Base-by-base conservation (phyloP, 805 yeast species). In the Candida vartiovaarae region DNA sequence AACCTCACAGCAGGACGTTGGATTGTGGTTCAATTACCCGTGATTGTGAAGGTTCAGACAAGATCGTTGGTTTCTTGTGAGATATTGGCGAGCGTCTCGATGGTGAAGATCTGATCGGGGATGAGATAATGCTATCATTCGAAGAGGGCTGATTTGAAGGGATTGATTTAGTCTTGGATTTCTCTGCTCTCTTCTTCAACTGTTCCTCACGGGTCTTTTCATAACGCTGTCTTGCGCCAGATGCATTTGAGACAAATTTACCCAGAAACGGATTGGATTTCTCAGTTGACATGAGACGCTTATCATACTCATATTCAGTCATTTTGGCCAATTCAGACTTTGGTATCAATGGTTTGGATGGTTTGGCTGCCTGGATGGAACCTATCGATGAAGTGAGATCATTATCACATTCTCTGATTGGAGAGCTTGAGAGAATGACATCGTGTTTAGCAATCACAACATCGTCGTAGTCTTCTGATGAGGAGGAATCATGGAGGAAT, bases 381-480 rank as follows among this genome's bases (percentile, higher is more conserved):
- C 41, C 43, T 28, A 42, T 38, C 3, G 49, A 45, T 3, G 51
- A 45, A 4, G 43, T 36, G 15, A 26, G 23, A 15, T 37, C 48
- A 28, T 38, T 38, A 23, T 36, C 33, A 31, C 1, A 4, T 9
- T 33, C 26, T 3, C 15, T 29, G n/a, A 33, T 10, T 8, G 45
- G 45, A 1, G 49, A 44, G 29, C 46, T 47, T 25, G 51, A 43
- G 2, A 45, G 40, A 8, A 48, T 34, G 34, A 48, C 40, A 20
- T 43, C 36, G 30, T 45, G 49, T 6, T 32, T 38, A 7, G 34
- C 8, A 6, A 48, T 40, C 10, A 10, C 26, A 2, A 36, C 10
- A 5, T 33, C 43, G 20, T 41, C 42, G 20, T 24, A 15, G 5
- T 34, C 34, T 29, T 24, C 35, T 23, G 23, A 33, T 32, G 32